Percentiles rank a stretch among this genome's conserved stretches.
Conservation (phyloP, 169 alveolate genomes). For the Eimeria falciformis region DNA sequence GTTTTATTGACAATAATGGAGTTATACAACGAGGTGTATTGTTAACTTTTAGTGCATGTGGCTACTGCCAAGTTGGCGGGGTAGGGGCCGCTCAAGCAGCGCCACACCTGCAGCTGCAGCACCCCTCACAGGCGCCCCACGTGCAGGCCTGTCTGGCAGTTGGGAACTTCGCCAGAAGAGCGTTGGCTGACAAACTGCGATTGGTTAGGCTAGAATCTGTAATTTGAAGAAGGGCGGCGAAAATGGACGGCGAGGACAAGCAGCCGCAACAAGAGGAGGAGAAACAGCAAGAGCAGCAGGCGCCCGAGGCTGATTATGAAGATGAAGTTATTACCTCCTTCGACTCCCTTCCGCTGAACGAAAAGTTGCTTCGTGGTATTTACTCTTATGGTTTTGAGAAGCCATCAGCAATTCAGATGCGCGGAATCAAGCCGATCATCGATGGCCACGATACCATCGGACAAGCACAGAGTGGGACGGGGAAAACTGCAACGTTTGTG, state of each 20-base stretch:
- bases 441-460: slow-evolving; percentile 99
- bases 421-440: slow-evolving; percentile 99
- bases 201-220: too few species aligned
- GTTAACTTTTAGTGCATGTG: too few species aligned
- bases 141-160: too few species aligned
- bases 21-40: too few species aligned
- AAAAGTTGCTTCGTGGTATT: slow-evolving; percentile 96
- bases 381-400: slow-evolving; percentile 99
- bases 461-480: slow-evolving; percentile 99
- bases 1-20: too few species aligned
- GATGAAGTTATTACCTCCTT: slow-evolving; percentile 97
- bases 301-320: slow-evolving; percentile 93
- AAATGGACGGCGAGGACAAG: neutral
- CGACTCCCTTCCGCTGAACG: slow-evolving; percentile 96
- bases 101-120: too few species aligned
- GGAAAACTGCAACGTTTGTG: slow-evolving; percentile 99
- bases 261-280: slow-evolving; percentile 48
- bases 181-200: too few species aligned
- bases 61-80: too few species aligned
- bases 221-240: too few species aligned
- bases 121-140: too few species aligned
- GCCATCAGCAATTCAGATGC: slow-evolving; percentile 99
- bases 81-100: too few species aligned
- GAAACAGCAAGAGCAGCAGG: slow-evolving; percentile 75
- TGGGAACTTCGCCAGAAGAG: too few species aligned